Conservation (phyloP, 2,329 filamentous ascomycete genomes). For the Fusarium chaquense region DNA sequence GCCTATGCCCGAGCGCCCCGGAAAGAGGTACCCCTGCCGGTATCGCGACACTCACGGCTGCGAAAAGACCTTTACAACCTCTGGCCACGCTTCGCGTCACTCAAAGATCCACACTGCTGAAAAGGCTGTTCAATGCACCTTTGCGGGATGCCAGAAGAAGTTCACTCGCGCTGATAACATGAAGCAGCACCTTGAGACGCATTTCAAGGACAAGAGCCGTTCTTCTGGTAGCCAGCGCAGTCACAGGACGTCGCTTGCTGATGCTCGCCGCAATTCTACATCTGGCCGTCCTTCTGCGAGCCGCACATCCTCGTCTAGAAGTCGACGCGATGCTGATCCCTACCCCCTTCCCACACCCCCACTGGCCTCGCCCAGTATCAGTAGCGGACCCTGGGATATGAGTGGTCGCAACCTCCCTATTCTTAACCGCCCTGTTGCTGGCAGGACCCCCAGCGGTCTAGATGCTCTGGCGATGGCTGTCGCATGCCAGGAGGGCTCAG, state of each 20-base stretch:
- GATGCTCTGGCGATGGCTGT: constrained; percentile 67
- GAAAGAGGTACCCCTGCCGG: constrained; percentile 80
- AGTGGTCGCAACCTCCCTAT: constrained; percentile 59
- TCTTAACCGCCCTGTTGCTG: constrained; percentile 58
- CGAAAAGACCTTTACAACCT: constrained; percentile 85
- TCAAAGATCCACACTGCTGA: constrained; percentile 87
- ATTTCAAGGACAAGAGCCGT: constrained; percentile 73
- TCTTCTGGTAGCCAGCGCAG: constrained; percentile 54
- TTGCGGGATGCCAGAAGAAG: constrained; percentile 78
- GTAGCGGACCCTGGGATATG: constrained; percentile 61
- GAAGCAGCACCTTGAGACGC: constrained; percentile 85
- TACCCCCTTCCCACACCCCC: constrained; percentile 54
- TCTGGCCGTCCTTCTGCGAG: constrained; percentile 48
- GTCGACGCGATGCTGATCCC: constrained; percentile 58
- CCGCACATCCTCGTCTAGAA: constrained; percentile 48
- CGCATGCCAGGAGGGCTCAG: constrained; percentile 62
- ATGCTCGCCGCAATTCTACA: constrained; percentile 51
- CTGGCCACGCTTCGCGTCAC: constrained; percentile 85
- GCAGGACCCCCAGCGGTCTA: constrained; percentile 63
- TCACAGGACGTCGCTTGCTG: constrained; percentile 51
- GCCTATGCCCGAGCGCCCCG: constrained; percentile 58
- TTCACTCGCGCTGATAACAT: constrained; percentile 88
- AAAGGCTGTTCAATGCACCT: constrained; percentile 78
- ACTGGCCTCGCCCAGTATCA: constrained; percentile 53
- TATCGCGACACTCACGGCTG: constrained; percentile 78